These are phyloP conservation scores for Microthlaspi erraticum DNA, from an alignment of 345 rosid genomes.

Conservation along the genomic window DNA sequence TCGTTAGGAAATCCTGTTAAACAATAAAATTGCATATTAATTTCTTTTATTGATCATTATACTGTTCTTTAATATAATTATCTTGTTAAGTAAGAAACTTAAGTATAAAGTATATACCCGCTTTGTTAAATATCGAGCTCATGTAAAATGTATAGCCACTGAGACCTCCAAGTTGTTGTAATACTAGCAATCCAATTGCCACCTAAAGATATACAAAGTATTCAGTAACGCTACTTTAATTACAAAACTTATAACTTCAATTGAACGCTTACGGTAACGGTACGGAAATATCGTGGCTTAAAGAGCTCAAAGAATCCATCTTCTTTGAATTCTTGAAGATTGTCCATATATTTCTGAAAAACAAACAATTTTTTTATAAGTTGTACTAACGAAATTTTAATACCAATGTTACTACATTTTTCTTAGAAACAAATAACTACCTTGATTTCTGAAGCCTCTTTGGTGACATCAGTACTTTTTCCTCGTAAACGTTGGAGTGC, in stretches of 20 bases:
- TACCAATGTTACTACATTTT: slow-evolving; percentile 10
- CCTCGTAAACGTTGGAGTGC: slow-evolving; percentile 58
- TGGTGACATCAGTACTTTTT: slow-evolving; percentile 46
- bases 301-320: slow-evolving; percentile 49
- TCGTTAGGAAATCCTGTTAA: slow-evolving; percentile 36
- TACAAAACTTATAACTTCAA: not conserved
- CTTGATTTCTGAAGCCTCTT: slow-evolving; percentile 56
- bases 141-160: slow-evolving; percentile 61
- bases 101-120: slow-evolving; percentile 51
- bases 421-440: slow-evolving; percentile 34
- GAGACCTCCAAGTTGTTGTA: slow-evolving; percentile 93
- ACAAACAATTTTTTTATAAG: not conserved
- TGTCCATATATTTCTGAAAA: slow-evolving; percentile 53
- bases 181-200: slow-evolving; percentile 72
- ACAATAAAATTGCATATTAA: not conserved
- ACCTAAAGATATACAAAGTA: slow-evolving; percentile 45
- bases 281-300: slow-evolving; percentile 49
- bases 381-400: not conserved
- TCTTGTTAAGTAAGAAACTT: not conserved
- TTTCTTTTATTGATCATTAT: not conserved
- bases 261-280: slow-evolving; percentile 45
- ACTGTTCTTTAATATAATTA: not conserved
- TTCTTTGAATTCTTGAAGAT: slow-evolving; percentile 47
- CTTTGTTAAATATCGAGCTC: slow-evolving; percentile 55
- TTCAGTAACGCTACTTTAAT: not conserved